Conservation (phyloP, 163 green algal species). For the Coccomyxa subellipsoidea region DNA sequence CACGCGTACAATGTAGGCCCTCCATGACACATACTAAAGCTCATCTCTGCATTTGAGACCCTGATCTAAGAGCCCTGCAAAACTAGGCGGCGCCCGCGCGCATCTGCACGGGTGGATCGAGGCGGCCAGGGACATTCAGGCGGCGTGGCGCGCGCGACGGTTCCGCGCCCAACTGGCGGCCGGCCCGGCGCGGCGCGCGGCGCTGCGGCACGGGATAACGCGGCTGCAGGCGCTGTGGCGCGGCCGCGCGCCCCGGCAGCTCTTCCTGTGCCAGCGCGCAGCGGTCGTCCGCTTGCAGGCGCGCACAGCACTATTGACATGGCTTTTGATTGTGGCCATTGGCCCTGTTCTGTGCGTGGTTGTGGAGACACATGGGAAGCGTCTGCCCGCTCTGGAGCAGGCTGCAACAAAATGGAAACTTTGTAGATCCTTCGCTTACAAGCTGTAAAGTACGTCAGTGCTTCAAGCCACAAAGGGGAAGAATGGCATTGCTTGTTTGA, state of each 20-base stretch:
- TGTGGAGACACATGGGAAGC: too few species aligned
- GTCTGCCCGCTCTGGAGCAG: too few species aligned
- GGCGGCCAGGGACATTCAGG: conserved; percentile 49
- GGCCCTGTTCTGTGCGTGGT: too few species aligned
- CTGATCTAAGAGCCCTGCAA: too few species aligned
- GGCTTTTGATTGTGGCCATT: not conserved
- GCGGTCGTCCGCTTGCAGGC: conserved; percentile 32
- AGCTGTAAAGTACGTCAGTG: too few species aligned
- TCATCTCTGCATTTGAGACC: too few species aligned
- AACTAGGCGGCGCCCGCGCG: conserved; percentile 22
- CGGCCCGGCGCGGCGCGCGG: not conserved
- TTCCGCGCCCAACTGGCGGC: conserved; percentile 25
- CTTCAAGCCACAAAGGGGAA: too few species aligned
- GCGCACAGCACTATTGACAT: not conserved
- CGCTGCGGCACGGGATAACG: conserved; percentile 12
- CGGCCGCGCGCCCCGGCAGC: not conserved
- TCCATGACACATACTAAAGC: too few species aligned
- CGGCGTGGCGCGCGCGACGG: conserved; percentile 26
- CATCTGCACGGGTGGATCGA: conserved; percentile 49
- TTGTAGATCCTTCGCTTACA: too few species aligned
- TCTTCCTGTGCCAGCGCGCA: conserved; percentile 16
- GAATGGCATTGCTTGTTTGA: too few species aligned
- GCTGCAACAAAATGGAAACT: too few species aligned
- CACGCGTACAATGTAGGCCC: too few species aligned
- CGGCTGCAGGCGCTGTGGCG: conserved; percentile 47